Evolutionary conservation across 1,139 yeast species (phyloP), one percentile per base, ranked within the genome.

Genomic region (Suhomyces yuchorum): DNA sequence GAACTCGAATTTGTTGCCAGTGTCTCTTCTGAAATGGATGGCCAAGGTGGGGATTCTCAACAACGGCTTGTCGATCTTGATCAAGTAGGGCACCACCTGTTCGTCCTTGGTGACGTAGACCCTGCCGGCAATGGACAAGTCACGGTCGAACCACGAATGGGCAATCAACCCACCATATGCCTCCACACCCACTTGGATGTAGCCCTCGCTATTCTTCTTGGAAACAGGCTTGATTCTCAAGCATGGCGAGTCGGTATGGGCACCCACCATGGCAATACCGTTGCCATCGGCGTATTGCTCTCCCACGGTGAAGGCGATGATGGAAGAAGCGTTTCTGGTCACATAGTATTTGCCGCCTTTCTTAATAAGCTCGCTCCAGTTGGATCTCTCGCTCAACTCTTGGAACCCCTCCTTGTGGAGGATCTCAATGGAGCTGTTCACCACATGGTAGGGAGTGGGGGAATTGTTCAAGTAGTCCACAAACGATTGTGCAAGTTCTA

Each of bases 371-470:
- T 78, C 78, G n/a, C 74, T 72, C 98, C 98, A 93, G 43, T 75
- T 62, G n/a, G 77, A 75, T 44, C 91, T 78, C 67, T 93, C 99
- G 34, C 79, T 74, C 44, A 93, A 69, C 65, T 87, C 96, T 17
- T 61, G 63, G 62, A 89, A 92, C 0, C 96, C 96, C n/a, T 82
- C 79, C 2, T 68, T 62, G 2, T 62, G 46, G 37, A 93, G 75
- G 47, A 76, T 68, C 15, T 68, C 59, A 59, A 84, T 85, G 41
- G 85, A 82, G 23, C 80, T 76, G 43, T 81, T 78, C 3, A 92
- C 96, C 1, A 93, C 97, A 67, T 93, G 99, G 66, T 91, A 93
- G 0, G 99, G 98, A 0, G 98, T 87, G 24, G 97, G 98, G 1
- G 96, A 87, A 3, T 78, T 78, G 67, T 91, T 90, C 57, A 93